A percentile compares a stretch with the other conserved stretches of the same genome.
Evolutionary conservation across 169 alveolate genomes (phyloP).

Genomic region (Eimeria tenella): DNA sequence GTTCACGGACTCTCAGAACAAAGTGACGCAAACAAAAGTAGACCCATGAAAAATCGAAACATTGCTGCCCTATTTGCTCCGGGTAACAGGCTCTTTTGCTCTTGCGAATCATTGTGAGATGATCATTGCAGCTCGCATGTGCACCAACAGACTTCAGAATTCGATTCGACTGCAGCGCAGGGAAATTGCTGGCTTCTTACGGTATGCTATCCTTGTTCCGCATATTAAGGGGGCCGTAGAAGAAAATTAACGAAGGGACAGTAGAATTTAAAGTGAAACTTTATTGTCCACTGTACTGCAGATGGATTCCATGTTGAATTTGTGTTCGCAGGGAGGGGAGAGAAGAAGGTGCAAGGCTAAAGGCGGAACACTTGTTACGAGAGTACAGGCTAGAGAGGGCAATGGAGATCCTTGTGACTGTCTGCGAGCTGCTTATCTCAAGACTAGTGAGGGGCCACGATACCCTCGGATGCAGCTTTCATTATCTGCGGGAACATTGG

Average conservation of each 20-base stretch:
- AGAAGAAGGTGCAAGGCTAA: conserved; percentile 80
- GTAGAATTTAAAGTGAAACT: too few species aligned
- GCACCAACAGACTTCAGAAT: conserved; percentile 64
- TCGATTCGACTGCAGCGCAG: conserved; percentile 52
- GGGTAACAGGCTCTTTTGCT: too few species aligned
- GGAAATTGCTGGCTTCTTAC: conserved; percentile 65
- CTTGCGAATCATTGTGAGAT: not conserved
- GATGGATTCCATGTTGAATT: too few species aligned
- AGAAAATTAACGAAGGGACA: too few species aligned
- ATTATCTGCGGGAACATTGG: too few species aligned
- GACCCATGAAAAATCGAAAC: not conserved
- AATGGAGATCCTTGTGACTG: conserved; percentile 79
- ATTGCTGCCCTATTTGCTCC: not conserved
- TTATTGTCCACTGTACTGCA: not conserved
- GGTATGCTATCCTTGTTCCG: conserved; percentile 29
- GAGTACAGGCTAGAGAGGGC: conserved; percentile 80
- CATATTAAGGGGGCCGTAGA: not conserved
- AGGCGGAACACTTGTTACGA: conserved; percentile 78
- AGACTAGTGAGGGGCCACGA: conserved; percentile 47
- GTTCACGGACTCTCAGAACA: not conserved
- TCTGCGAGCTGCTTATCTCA: conserved; percentile 78
- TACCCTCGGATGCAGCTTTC: too few species aligned
- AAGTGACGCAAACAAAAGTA: not conserved
- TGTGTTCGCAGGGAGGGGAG: conserved; percentile 59
- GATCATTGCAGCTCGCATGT: conserved; percentile 72